Percentiles rank a stretch among this genome's conserved stretches.
phyloP scores from a whole-genome alignment of 108 stramenopile genomes.

The Schizochytrium sp. region DNA sequence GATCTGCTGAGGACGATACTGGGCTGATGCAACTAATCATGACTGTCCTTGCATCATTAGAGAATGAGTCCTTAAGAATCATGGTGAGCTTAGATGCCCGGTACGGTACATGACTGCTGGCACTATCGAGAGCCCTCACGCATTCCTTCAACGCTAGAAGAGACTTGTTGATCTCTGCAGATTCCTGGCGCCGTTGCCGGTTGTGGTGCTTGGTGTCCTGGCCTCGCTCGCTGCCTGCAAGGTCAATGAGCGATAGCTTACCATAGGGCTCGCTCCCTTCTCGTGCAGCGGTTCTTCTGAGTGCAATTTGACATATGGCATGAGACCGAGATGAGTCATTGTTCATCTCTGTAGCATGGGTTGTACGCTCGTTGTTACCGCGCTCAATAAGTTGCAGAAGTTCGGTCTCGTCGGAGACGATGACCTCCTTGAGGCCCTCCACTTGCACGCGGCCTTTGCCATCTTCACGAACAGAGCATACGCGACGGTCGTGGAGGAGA shows the following conservation, averaged over 20 bases:
- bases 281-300: slow-evolving; percentile 75
- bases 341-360: slow-evolving; percentile 93
- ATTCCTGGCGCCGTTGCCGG: slow-evolving; percentile 90
- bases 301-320: slow-evolving; percentile 94
- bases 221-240: slow-evolving; percentile 96
- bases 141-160: slow-evolving; percentile 96
- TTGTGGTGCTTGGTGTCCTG: slow-evolving; percentile 96
- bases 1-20: slow-evolving; percentile 90
- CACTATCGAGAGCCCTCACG: slow-evolving; percentile 91
- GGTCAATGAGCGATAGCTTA: slow-evolving; percentile 92
- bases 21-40: slow-evolving; percentile 98
- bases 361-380: slow-evolving; percentile 92
- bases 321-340: slow-evolving; percentile 92
- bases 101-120: slow-evolving; percentile 93
- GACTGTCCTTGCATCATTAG: slow-evolving; percentile 87
- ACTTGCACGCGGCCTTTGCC: slow-evolving; percentile 94
- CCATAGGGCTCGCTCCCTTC: slow-evolving; percentile 78
- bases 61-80: slow-evolving; percentile 97
- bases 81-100: slow-evolving; percentile 96
- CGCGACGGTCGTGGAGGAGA: slow-evolving; percentile 89
- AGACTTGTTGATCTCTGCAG: slow-evolving; percentile 96
- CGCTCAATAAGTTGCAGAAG: slow-evolving; percentile 84
- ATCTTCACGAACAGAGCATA: slow-evolving; percentile 88
- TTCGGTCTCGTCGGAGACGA: slow-evolving; percentile 76
- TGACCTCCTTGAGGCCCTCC: slow-evolving; percentile 85